These are phyloP conservation scores for Aspergillus glaucus DNA, from an alignment of 2,329 filamentous ascomycete species.

Conservation along the genomic window DNA sequence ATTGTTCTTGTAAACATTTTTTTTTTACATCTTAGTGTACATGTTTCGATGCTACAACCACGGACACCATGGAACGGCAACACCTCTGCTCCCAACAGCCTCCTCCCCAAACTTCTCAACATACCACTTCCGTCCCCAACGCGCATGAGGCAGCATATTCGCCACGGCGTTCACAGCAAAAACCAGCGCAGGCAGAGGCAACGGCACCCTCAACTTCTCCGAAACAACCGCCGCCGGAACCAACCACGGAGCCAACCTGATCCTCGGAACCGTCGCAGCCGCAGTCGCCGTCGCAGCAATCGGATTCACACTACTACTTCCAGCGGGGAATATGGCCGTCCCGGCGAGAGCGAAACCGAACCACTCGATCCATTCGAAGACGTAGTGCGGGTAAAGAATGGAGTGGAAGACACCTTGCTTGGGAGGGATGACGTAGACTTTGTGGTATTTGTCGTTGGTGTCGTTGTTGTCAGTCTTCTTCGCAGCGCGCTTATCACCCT, in stretches of 20 bases:
- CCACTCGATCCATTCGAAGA: conserved; percentile 98
- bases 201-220: conserved; percentile 38
- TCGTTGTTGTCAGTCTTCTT: conserved; percentile 42
- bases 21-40: not conserved
- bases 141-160: conserved; percentile 83
- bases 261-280: conserved; percentile 11
- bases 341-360: conserved; percentile 68
- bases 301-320: not conserved
- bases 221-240: conserved; percentile 24
- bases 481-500: conserved; percentile 45
- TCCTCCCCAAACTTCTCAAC: conserved; percentile 78
- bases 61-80: conserved; percentile 57
- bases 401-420: conserved; percentile 74
- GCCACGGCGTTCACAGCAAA: conserved; percentile 82
- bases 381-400: conserved; percentile 85
- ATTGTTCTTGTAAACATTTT: not conserved
- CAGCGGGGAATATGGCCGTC: conserved; percentile 26
- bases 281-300: not conserved
- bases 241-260: conserved; percentile 33
- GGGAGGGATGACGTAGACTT: conserved; percentile 80
- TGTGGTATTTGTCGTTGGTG: conserved; percentile 54
- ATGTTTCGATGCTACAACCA: conserved; percentile 23
- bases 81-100: conserved; percentile 67
- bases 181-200: conserved; percentile 64
- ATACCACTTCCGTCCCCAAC: conserved; percentile 82